A percentile compares a stretch with the other conserved stretches of the same genome.
Conservation (phyloP, 1,284 basidiomycete genomes). For the Vanrija pseudolonga region DNA sequence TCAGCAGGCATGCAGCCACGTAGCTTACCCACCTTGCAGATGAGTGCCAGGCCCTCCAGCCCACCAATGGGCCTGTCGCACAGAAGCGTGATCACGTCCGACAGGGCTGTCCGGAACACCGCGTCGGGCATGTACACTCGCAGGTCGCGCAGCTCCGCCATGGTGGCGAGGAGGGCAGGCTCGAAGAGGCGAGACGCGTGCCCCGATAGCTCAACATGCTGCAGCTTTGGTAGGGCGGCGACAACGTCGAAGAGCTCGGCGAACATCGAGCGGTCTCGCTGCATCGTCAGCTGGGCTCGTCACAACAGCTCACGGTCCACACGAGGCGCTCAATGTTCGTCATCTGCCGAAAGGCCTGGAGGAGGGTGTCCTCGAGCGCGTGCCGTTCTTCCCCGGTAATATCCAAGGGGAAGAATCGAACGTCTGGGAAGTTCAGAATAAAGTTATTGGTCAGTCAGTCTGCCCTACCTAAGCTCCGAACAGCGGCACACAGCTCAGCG, state of each 20-base stretch:
- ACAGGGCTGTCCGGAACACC: constrained; percentile 22
- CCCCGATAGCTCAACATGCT: constrained; percentile 42
- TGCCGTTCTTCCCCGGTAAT: constrained; percentile 29
- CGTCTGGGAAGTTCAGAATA: constrained; percentile 21
- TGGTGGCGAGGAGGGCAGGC: constrained; percentile 25
- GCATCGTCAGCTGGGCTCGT: constrained; percentile 2
- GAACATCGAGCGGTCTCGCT: constrained; percentile 44
- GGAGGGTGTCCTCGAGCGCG: constrained; percentile 33
- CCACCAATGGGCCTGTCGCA: constrained; percentile 22
- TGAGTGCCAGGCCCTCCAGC: constrained; percentile 35
- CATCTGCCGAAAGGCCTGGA: constrained; percentile 33
- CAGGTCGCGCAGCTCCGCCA: constrained; percentile 35
- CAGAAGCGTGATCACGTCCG: constrained; percentile 20
- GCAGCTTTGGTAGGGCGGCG: constrained; percentile 21
- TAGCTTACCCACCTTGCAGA: constrained; percentile 31
- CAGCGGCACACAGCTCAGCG: constrained; percentile 32
- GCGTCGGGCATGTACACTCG: constrained; percentile 47
- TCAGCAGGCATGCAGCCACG: constrained; percentile 2
- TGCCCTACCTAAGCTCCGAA: constrained; percentile 42
- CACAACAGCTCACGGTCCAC: constrained; percentile 49
- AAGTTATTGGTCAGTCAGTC: neutral
- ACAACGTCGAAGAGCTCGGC: constrained; percentile 32
- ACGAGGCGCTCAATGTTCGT: constrained; percentile 34
- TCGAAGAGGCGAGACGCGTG: constrained; percentile 40
- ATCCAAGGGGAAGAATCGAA: constrained; percentile 44